A percentile compares a stretch with the other conserved stretches of the same genome.
These are phyloP conservation scores for Lumnitzera racemosa DNA, from an alignment of 345 rosid genomes.

Conservation along the genomic window DNA sequence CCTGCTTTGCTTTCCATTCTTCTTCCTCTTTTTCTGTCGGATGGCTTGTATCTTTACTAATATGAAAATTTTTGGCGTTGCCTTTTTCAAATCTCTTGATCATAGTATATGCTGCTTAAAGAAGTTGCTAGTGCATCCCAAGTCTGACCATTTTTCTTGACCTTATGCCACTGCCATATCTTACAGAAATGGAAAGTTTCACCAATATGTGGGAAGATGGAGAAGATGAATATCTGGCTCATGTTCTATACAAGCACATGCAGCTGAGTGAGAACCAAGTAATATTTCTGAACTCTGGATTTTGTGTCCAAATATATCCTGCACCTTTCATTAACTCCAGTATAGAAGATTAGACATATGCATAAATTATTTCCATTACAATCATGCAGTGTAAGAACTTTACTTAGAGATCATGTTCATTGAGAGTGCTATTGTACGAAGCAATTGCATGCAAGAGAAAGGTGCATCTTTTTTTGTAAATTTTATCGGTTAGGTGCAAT, in stretches of 20 bases:
- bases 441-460: too few relatives aligned
- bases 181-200: constrained; percentile 31
- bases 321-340: neutral
- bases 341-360: neutral
- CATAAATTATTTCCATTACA: too few relatives aligned
- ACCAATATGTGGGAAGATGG: constrained; percentile 67
- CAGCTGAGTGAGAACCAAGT: constrained; percentile 60
- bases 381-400: too few relatives aligned
- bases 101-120: too few relatives aligned
- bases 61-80: too few relatives aligned
- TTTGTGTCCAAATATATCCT: neutral
- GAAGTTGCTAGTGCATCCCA: neutral
- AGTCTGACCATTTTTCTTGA: constrained; percentile 10
- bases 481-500: too few relatives aligned
- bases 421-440: too few relatives aligned
- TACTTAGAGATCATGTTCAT: too few relatives aligned
- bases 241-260: constrained; percentile 67
- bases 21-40: neutral
- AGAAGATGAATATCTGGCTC: constrained; percentile 84
- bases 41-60: neutral
- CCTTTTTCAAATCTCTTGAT: too few relatives aligned
- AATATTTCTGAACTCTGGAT: neutral
- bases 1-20: neutral
- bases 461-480: too few relatives aligned
- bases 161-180: constrained; percentile 13